phyloP scores from a whole-genome alignment of 495 filamentous ascomycete genomes.

The Xylaria cubensis region DNA sequence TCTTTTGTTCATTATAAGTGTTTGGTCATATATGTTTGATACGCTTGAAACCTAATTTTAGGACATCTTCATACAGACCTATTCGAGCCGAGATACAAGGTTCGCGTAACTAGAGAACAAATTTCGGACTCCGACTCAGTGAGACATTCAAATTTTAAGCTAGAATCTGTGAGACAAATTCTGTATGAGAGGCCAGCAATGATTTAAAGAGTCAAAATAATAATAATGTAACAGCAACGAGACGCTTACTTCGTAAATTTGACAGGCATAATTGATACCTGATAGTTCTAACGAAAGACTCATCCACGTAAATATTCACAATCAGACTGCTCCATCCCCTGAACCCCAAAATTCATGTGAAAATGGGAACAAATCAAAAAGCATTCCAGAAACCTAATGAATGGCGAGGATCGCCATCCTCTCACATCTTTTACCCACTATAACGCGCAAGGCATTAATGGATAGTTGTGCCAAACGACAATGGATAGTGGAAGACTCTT shows the following conservation, averaged over 20 bases:
- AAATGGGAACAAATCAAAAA: background rate
- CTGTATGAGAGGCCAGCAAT: too few relatives aligned
- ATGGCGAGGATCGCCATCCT: background rate
- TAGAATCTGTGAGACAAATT: too few relatives aligned
- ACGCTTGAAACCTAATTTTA: background rate
- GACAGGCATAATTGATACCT: background rate
- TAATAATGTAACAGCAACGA: too few relatives aligned
- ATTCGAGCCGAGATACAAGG: too few relatives aligned
- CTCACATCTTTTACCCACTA: background rate
- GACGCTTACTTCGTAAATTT: background rate
- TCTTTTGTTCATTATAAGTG: background rate
- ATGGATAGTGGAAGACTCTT: background rate
- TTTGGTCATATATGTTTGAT: too few relatives aligned
- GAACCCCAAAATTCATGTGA: background rate
- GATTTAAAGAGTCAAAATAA: too few relatives aligned
- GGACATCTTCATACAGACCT: too few relatives aligned
- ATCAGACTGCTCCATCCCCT: background rate
- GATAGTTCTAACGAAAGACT: background rate
- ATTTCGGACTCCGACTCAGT: too few relatives aligned
- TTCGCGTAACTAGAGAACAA: too few relatives aligned
- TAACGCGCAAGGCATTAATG: background rate
- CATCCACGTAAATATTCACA: background rate
- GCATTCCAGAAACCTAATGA: background rate
- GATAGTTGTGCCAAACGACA: background rate
- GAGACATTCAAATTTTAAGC: too few relatives aligned